Base-by-base conservation (phyloP, 805 yeast species). In the Sugiyamaella marilandica region DNA sequence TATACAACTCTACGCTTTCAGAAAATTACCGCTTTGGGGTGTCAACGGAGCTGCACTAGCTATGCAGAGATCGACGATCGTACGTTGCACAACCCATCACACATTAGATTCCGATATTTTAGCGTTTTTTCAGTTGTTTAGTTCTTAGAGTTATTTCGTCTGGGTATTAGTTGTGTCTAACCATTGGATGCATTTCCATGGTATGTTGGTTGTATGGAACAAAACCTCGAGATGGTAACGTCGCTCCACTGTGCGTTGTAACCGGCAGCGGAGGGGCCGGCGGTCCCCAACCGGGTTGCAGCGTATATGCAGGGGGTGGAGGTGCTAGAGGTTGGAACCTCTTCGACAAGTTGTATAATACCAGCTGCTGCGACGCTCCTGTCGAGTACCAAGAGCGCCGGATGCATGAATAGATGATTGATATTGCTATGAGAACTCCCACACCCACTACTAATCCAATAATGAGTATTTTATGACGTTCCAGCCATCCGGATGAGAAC, bases 391-490 rank as follows among this genome's bases (percentile, higher is more conserved):
- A 18, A 29, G 21, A 35, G 7, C 48, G 41, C 8, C 48, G 41
- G 11, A 49, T 33, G 14, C 31, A 24, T 14, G 41, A 5, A 14
- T 41, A 32, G 13, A 53, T 33, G 16, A 52, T 18, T n/a, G 49
- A 32, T 19, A 56, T 1, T 16, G 58, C 19, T 35, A 61, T 41
- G 21, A 53, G 34, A 5, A 60, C 62, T 1, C 55, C 67, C 11
- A 62, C 34, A 11, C 60, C 62, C 3, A 41, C 53, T 2, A 54
- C 53, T 13, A 62, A 54, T 4, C 60, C 66, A 37, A 64, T 53
- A 32, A 64, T 54, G 10, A 62, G 48, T 35, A 49, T 55, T 24
- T 55, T 55, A 56, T 62, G 60, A 13, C 44, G 31, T 21, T 44
- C 35, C 21, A 61, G 49, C 64, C 64, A 62, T 10, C 55, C 55